Evolutionary conservation across 1,284 basidiomycete species (phyloP), one percentile per base, ranked within the genome.

Genomic region (Cryptococcus sp.): DNA sequence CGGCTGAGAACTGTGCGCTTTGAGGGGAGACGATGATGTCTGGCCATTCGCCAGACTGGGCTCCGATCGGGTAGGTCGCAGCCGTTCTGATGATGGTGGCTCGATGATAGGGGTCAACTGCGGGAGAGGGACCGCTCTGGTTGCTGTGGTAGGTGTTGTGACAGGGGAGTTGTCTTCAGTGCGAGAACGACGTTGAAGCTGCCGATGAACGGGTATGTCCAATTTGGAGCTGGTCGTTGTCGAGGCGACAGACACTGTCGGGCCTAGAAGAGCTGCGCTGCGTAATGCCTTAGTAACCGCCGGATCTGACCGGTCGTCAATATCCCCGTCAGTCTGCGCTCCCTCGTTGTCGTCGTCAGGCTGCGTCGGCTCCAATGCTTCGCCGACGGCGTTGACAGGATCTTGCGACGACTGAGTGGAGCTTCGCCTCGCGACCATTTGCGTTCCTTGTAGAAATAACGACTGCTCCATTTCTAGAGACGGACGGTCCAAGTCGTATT

Each of bases 381-480:
- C 42, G 2, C n/a, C 42, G 10, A 19, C 3, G 8, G n/a, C 22
- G 11, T 45, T 8, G n/a, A 45, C 5, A 2, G 17, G 35, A 15
- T 40, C 45, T 20, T 35, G 25, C 19, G 47, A 49, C 20, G 45
- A 19, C 27, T 35, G 57, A 19, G 52, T 52, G 19, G 50, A 47
- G 7, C 31, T 49, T 17, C 23, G 50, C n/a, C 38, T 48, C 5
- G 22, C 16, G 0, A 50, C 51, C 15, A 62, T 39, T 20, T 63
- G 61, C 10, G 61, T 63, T n/a, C 58, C 58, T n/a, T 53, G 54
- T n/a, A 63, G 55, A 11, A 48, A 19, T 13, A 51, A n/a, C 3
- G 57, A 53, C 10, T 20, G 41, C 22, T 62, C 56, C 6, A 53
- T 56, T 8, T 51, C 47, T 0, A 42, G 19, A 20, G 44, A 6